These are phyloP conservation scores for Clonostachys chloroleuca DNA, from an alignment of 2,329 filamentous ascomycete species.

Conservation along the genomic window DNA sequence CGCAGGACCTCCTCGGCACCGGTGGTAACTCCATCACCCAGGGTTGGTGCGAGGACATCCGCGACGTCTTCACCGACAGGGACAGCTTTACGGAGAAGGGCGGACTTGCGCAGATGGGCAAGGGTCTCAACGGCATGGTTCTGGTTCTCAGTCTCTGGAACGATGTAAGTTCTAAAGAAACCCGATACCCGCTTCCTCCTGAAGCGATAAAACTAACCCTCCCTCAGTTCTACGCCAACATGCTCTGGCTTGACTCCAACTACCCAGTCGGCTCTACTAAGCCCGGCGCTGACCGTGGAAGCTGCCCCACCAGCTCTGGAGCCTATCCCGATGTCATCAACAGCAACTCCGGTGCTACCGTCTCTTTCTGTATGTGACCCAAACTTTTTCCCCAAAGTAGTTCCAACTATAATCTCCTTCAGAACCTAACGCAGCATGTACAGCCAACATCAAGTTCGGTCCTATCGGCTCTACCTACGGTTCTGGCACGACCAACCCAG, in stretches of 20 bases:
- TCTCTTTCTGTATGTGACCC: neutral
- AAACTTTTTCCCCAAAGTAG: too few relatives aligned
- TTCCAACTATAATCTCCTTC: slow-evolving; percentile 29
- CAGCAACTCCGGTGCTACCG: slow-evolving; percentile 8
- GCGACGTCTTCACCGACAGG: slow-evolving; percentile 42
- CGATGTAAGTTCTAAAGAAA: slow-evolving; percentile 17
- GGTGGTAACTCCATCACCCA: slow-evolving; percentile 58
- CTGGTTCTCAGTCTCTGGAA: slow-evolving; percentile 57
- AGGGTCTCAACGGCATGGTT: slow-evolving; percentile 53
- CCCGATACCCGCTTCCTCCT: neutral
- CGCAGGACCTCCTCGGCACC: slow-evolving; percentile 50
- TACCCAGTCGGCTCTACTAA: slow-evolving; percentile 35
- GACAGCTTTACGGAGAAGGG: slow-evolving; percentile 47
- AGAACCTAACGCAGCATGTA: too few relatives aligned
- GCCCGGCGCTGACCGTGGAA: slow-evolving; percentile 14
- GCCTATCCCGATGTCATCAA: slow-evolving; percentile 12
- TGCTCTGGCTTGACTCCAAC: slow-evolving; percentile 66
- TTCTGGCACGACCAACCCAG: neutral
- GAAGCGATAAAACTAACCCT: slow-evolving; percentile 46
- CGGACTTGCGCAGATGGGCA: slow-evolving; percentile 49
- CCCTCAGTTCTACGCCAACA: slow-evolving; percentile 47
- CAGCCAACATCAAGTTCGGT: slow-evolving; percentile 43
- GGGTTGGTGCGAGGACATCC: slow-evolving; percentile 51
- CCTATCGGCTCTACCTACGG: slow-evolving; percentile 37
- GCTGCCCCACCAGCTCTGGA: slow-evolving; percentile 13